Base-by-base conservation (phyloP, 1,139 yeast genomes). In the Lodderomyces parapsilosis region DNA sequence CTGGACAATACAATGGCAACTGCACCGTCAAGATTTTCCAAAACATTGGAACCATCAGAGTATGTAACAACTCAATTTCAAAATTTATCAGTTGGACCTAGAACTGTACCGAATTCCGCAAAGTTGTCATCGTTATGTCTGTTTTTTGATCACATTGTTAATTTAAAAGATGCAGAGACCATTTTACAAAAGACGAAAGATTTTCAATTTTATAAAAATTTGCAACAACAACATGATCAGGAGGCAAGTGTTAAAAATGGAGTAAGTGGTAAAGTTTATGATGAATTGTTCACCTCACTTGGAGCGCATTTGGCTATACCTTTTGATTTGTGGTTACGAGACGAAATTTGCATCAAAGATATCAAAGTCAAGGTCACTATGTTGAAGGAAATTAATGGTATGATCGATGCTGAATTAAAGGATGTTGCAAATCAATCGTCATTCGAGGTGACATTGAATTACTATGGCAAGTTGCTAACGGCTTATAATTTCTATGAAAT, bases 401-500 rank as follows among this genome's bases (percentile, higher is more conserved):
- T 69, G 62, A 53, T 71, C 6, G 63, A 58, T 27, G 43, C 44
- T n/a, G 71, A 65, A 43, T 40, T 62, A 1, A 42, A 44, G 2
- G 43, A 49, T 9, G 17, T 43, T 2, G 24, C 42, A n/a, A 46
- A 46, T 24, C 50, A 52, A 9, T 32, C 45, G 2, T 40, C 45
- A 14, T 52, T 63, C 28, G 72, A 69, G 37, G 60, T 59, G n/a
- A 54, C 63, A 2, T 48, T 70, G 40, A 47, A 52, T 23, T 70
- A 70, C 52, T 69, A 68, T 46, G 67, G 65, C 36, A 70, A 69
- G 48, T 43, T 71, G 13, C 55, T 70, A 7, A 43, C 47, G 13
- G 76, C 76, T 6, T 70, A 68, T 52, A 64, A 65, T 43, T 63
- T 71, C 24, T 63, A 62, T 43, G 72, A 68, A 9, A 43, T 57